Evolutionary conservation across 2,329 filamentous ascomycete genomes (phyloP).

Genomic region (Arthrobotrys sphaeroides): DNA sequence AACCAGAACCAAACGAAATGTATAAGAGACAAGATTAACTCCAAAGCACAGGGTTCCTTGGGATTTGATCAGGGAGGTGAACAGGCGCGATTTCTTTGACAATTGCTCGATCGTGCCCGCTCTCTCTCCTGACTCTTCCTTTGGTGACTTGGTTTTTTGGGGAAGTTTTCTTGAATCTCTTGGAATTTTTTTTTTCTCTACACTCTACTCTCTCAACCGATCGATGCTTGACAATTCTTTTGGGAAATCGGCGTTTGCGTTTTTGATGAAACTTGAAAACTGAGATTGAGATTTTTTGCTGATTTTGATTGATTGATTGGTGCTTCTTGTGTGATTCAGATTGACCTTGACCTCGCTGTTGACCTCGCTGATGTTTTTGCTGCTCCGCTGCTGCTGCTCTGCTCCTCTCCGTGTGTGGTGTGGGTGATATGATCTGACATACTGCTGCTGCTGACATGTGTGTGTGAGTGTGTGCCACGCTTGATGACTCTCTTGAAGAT

Average conservation of each 20-base stretch:
- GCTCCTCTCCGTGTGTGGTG: background rate
- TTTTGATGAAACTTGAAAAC: slow-evolving; percentile 8
- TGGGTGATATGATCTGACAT: slow-evolving; percentile 15
- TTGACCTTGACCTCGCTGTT: slow-evolving; percentile 21
- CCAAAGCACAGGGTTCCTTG: slow-evolving; percentile 1
- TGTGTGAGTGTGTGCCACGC: too few species aligned
- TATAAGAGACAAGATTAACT: slow-evolving; percentile 38
- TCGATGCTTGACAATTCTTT: slow-evolving; percentile 2
- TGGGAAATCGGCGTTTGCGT: slow-evolving; percentile 45
- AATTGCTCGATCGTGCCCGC: background rate
- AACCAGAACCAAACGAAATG: slow-evolving; percentile 44
- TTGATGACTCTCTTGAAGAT: slow-evolving; percentile 45
- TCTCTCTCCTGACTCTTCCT: background rate
- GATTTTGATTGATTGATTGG: slow-evolving; percentile 14
- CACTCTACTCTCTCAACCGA: background rate
- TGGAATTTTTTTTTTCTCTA: slow-evolving; percentile 4
- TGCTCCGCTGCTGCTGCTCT: slow-evolving; percentile 2
- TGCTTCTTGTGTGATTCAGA: background rate
- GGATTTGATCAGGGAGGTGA: too few species aligned
- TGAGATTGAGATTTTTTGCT: background rate
- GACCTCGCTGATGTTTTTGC: background rate
- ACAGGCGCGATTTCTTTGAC: background rate
- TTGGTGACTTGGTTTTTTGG: background rate
- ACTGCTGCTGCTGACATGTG: background rate
- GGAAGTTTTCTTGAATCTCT: background rate